Percentiles rank a stretch among this genome's conserved stretches.
Evolutionary conservation across 441 rosid genomes (phyloP).

Genomic region (Gossypium gossypioides): DNA sequence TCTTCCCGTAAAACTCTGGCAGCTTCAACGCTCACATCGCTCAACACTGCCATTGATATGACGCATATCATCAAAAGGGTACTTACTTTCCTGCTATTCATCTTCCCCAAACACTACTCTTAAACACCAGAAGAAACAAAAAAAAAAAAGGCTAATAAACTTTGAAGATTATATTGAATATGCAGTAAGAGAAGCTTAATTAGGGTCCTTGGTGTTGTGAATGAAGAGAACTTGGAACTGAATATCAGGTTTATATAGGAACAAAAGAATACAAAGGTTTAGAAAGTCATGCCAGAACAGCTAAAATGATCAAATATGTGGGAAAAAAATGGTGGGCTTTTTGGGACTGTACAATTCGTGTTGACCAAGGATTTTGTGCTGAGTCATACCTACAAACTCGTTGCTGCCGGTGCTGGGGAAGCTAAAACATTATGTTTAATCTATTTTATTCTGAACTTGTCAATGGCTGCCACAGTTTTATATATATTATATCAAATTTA

Average conservation of each 20-base stretch:
- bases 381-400: slow-evolving; percentile 8
- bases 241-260: slow-evolving; percentile 12
- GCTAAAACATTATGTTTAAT: background rate
- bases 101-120: background rate
- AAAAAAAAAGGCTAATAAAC: background rate
- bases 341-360: slow-evolving; percentile 5
- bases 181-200: background rate
- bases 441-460: slow-evolving; percentile 6
- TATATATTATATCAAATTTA: background rate
- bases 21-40: slow-evolving; percentile 22
- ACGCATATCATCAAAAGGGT: slow-evolving; percentile 18
- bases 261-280: background rate
- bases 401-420: slow-evolving; percentile 12
- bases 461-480: background rate
- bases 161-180: background rate
- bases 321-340: background rate
- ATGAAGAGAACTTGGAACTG: background rate
- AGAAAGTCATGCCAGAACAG: background rate
- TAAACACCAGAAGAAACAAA: background rate
- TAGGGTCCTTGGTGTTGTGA: background rate
- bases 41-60: slow-evolving; percentile 12
- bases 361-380: slow-evolving; percentile 25
- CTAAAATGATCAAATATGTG: background rate
- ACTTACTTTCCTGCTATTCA: slow-evolving; percentile 15
- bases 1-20: slow-evolving; percentile 28